Evolutionary conservation across 2,329 filamentous ascomycete species (phyloP).

Genomic region (Claviceps lovelessii): DNA sequence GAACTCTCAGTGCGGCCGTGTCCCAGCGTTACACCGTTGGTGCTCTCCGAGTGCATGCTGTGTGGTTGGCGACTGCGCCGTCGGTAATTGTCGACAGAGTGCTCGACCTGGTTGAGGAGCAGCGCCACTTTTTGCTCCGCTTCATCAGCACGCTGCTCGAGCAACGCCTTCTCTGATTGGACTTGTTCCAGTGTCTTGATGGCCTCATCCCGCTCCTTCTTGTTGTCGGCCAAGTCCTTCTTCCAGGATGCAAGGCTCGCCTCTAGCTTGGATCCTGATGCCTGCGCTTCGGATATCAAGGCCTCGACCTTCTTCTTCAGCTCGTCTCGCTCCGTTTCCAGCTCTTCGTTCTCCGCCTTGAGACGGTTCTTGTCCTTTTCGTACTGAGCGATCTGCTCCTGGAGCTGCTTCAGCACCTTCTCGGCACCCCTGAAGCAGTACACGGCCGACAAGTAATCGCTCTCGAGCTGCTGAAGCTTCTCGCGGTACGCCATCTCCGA

Average conservation of each 20-base stretch:
- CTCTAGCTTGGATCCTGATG: constrained; percentile 55
- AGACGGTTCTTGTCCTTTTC: constrained; percentile 75
- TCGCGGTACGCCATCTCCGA: constrained; percentile 83
- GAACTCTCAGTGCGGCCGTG: constrained; percentile 41
- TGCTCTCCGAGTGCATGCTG: constrained; percentile 25
- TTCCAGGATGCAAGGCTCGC: constrained; percentile 53
- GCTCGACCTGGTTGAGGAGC: constrained; percentile 86
- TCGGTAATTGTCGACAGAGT: constrained; percentile 86
- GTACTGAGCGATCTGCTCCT: constrained; percentile 87
- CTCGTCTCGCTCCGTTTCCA: constrained; percentile 58
- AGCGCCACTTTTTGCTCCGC: constrained; percentile 88
- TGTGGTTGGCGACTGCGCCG: constrained; percentile 51
- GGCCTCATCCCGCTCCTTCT: constrained; percentile 54
- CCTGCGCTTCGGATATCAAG: constrained; percentile 54
- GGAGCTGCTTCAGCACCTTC: constrained; percentile 98
- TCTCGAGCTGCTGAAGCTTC: constrained; percentile 85
- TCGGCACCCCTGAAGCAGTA: constrained; percentile 98
- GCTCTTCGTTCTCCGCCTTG: constrained; percentile 62
- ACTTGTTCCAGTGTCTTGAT: constrained; percentile 57
- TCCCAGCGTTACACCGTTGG: constrained; percentile 24
- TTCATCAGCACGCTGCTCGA: constrained; percentile 75
- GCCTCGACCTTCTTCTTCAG: constrained; percentile 55
- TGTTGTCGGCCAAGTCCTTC: constrained; percentile 51
- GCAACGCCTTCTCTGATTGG: constrained; percentile 63
- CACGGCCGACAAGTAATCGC: constrained; percentile 93